These are phyloP conservation scores for Madurella mycetomatis DNA, from an alignment of 2,329 filamentous ascomycete species.

Conservation along the genomic window DNA sequence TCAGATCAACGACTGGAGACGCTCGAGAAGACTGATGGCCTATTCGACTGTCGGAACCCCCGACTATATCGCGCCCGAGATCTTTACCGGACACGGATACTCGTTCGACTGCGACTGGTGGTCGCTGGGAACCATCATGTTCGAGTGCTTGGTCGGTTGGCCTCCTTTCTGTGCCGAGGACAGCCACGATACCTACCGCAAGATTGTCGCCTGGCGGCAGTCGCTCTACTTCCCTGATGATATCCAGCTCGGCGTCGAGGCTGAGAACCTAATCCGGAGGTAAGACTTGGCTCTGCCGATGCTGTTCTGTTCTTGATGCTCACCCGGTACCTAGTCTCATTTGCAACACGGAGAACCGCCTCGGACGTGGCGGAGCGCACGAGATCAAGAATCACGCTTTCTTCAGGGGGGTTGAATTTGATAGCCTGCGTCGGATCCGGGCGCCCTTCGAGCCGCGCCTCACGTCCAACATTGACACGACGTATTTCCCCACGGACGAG, in stretches of 20 bases:
- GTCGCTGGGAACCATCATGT: conserved; percentile 99
- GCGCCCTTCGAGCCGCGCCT: conserved; percentile 95
- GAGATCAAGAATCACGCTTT: conserved; percentile 94
- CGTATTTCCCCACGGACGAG: conserved; percentile 98
- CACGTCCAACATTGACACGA: conserved; percentile 89
- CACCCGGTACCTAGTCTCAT: conserved; percentile 61
- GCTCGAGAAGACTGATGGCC: conserved; percentile 89
- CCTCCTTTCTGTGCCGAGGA: conserved; percentile 98
- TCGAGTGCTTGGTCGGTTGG: conserved; percentile 97
- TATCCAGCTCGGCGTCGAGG: conserved; percentile 79
- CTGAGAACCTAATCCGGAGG: conserved; percentile 89
- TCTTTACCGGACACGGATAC: conserved; percentile 95
- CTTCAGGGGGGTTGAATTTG: conserved; percentile 96
- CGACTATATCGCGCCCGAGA: conserved; percentile 97
- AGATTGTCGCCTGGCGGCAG: conserved; percentile 98
- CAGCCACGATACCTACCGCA: conserved; percentile 94
- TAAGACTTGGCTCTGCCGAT: conserved; percentile 41
- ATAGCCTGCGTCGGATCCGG: conserved; percentile 84
- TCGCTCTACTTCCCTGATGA: conserved; percentile 96
- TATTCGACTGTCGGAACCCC: conserved; percentile 98
- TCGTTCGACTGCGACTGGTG: conserved; percentile 98
- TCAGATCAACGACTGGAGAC: conserved; percentile 98
- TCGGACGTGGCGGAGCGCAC: conserved; percentile 79
- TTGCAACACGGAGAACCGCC: conserved; percentile 86
- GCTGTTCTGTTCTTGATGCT: background rate